Evolutionary conservation across 352 stramenopile species (phyloP), one percentile per base, ranked within the genome.

Genomic region (Phytophthora agathidicida): DNA sequence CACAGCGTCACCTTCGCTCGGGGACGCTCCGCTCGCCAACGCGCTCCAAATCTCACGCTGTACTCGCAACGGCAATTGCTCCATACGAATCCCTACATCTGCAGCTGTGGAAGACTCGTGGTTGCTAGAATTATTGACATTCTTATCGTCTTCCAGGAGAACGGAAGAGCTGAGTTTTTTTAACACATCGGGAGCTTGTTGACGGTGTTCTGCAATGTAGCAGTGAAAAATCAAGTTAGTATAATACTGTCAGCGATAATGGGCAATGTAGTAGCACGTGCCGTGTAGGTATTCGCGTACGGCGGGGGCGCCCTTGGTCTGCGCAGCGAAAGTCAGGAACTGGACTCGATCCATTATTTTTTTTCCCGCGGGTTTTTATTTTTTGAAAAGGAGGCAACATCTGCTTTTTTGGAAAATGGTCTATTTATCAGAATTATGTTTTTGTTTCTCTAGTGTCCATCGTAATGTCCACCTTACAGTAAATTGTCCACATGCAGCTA

Each of bases 11-110:
- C 42, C 28, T 37, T 51, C 19, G n/a, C 23, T 39, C 1, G 47
- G 46, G 36, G 52, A 61, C 17, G 55, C 64, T 24, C 49, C 32
- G 23, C 66, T 77, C 9, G 71, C 69, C 20, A 89, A 54, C 26
- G 76, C 75, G 33, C 77, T 87, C 80, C 77, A 92, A 17, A 88
- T 60, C 27, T 86, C 73, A 0, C 82, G 77, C 47, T 92, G 82
- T 3, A 67, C 69, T 16, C 45, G 20, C 19, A 81, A 23, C 7
- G 65, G 35, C 30, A 86, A 38, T 22, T 71, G 49, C 36, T 92
- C 77, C 27, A 91, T 60, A 7, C 63, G 39, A 0, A 91, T 38
- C 0, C 77, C 73, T 20, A 75, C 60, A 20, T 60, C 50, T 42
- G 37, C 28, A 47, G 2, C 23, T 2, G 20, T 32, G n/a, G n/a